These are phyloP conservation scores for Coemansia sp. DNA, from an alignment of 192 early-diverging fungal genomes.

Conservation along the genomic window DNA sequence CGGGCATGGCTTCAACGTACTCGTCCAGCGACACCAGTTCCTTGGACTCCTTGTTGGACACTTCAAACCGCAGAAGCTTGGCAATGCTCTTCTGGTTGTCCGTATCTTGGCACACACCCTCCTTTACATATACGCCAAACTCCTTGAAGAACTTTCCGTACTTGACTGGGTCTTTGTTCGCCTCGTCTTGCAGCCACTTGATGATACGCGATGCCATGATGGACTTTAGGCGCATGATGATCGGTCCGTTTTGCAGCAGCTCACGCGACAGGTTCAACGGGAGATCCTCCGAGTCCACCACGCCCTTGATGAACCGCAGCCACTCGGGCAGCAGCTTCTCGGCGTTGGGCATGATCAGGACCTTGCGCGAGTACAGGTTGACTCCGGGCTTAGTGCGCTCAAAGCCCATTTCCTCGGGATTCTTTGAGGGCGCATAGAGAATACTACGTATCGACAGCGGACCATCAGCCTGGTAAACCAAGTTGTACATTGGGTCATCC, in stretches of 20 bases:
- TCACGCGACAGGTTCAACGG: slow-evolving; percentile 98
- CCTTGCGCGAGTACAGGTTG: slow-evolving; percentile 92
- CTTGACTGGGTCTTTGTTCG: slow-evolving; percentile 63
- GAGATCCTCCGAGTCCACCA: slow-evolving; percentile 95
- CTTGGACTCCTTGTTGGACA: slow-evolving; percentile 57
- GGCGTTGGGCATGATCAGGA: slow-evolving; percentile 96
- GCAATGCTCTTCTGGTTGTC: slow-evolving; percentile 70
- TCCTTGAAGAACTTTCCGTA: slow-evolving; percentile 70
- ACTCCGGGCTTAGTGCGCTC: slow-evolving; percentile 71
- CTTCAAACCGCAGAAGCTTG: slow-evolving; percentile 78
- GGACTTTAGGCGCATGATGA: slow-evolving; percentile 81
- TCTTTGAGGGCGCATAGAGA: slow-evolving; percentile 77
- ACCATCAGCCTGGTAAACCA: slow-evolving; percentile 93
- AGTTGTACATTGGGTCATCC: slow-evolving; percentile 74
- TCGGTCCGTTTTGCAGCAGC: slow-evolving; percentile 86
- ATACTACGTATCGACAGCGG: slow-evolving; percentile 88
- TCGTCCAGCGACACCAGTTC: slow-evolving; percentile 63
- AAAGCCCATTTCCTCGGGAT: slow-evolving; percentile 54
- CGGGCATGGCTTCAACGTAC: slow-evolving; percentile 88
- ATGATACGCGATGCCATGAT: slow-evolving; percentile 87
- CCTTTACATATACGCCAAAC: slow-evolving; percentile 77
- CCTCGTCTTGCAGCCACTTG: slow-evolving; percentile 76
- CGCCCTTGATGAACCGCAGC: slow-evolving; percentile 87
- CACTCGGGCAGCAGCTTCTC: slow-evolving; percentile 83
- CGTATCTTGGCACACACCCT: slow-evolving; percentile 87